Evolutionary conservation across 1,284 basidiomycete species (phyloP).

Genomic region (Sporisorium iseilematis-ciliati): DNA sequence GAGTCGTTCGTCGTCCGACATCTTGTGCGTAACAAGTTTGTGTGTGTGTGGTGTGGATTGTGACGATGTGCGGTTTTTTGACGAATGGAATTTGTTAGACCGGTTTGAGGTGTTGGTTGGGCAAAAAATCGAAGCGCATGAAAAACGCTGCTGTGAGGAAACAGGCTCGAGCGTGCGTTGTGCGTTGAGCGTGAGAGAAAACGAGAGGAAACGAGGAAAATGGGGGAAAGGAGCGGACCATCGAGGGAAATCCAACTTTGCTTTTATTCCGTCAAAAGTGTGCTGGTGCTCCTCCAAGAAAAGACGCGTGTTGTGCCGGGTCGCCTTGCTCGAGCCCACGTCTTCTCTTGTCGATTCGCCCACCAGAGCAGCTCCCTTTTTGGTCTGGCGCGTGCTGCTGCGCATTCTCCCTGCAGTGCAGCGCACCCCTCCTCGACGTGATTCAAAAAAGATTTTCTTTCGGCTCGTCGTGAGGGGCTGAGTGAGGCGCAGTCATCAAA

Average conservation of each 20-base stretch:
- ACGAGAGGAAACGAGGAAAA: background rate
- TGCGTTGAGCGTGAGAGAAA: background rate
- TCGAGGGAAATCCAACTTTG: conserved; percentile 15
- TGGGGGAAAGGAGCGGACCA: background rate
- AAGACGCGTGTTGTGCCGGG: conserved; percentile 6
- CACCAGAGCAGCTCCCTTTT: background rate
- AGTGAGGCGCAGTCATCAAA: no score
- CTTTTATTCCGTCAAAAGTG: conserved; percentile 33
- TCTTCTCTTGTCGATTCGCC: background rate
- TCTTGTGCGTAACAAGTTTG: conserved; percentile 68
- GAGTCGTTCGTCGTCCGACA: conserved; percentile 88
- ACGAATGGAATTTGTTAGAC: background rate
- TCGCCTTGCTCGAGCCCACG: no score
- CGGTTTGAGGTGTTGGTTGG: background rate
- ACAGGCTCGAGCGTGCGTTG: background rate
- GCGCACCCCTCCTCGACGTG: no score
- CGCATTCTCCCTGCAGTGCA: no score
- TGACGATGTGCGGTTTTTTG: background rate
- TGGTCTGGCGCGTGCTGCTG: background rate
- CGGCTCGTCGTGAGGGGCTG: no score
- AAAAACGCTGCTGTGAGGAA: background rate
- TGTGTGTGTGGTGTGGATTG: background rate
- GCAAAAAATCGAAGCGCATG: background rate
- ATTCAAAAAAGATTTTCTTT: no score
- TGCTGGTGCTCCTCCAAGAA: background rate